Base-by-base conservation (phyloP, 192 early-diverging fungal species). In the Coemansia sp. region DNA sequence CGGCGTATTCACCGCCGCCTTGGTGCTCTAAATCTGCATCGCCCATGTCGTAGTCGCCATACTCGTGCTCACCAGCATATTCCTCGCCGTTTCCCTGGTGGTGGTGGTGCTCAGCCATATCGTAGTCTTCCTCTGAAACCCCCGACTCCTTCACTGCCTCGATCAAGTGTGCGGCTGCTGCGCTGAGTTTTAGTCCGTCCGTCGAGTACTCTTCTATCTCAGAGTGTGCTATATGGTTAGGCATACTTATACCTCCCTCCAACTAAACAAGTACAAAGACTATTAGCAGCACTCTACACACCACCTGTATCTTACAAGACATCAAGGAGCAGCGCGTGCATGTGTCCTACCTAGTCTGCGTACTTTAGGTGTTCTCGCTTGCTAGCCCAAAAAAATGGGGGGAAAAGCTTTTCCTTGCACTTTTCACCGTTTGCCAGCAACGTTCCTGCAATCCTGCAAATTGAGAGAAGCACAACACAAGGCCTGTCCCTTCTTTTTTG, bases 11-110 rank as follows among this genome's bases (percentile, higher is more conserved):
- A 13, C 24, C 68, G 0, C 59, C 63, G 16, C 51, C 14, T 28
- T 55, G 51, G 9, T 66, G 55, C 24, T 45, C 62, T 63, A 75
- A 65, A 6, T 51, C 73, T n/a, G 56, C 67, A 24, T 75, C 73
- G 5, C 59, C 73, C 63, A 76, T 70, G 31, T 76, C 73, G 59
- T 71, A 71, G 8, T 71, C 63, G 0, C 43, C 59, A 24, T 76
- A 76, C 64, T 66, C 72, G 16, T 76, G 69, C 51, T 76, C 73
- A 40, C 43, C 66, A 3, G 28, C 66, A 34, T 75, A 75, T 36
- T 59, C 63, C 38, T 69, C 73, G 24, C 48, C 60, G 33, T 43
- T 63, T 55, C 13, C 60, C 60, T 62, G 38, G 1, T 42, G 28
- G n/a, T 59, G 51, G 14, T 61, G 34, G 38, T 76, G 68, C 53